Evolutionary conservation across 2,329 filamentous ascomycete genomes (phyloP).

Genomic region (Dothiorella sarmentorum): DNA sequence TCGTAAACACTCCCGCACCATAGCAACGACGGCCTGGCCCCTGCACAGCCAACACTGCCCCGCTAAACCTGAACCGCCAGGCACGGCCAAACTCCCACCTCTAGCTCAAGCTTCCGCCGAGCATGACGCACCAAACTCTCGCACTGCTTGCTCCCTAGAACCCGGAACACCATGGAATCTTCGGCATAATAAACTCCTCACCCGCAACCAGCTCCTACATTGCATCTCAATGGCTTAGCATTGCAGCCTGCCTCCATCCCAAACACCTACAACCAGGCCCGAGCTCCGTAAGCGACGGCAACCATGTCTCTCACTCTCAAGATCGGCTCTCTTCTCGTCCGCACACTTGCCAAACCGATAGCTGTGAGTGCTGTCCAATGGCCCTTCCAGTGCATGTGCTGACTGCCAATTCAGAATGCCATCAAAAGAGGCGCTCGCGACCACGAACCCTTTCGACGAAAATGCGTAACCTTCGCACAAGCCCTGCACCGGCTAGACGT

Average conservation of each 20-base stretch:
- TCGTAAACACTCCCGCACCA: conserved; percentile 4
- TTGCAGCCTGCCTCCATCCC: background rate
- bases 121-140: conserved; percentile 8
- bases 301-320: conserved; percentile 64
- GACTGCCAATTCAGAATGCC: conserved; percentile 49
- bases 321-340: conserved; percentile 61
- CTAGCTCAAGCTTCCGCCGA: background rate
- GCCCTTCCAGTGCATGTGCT: background rate
- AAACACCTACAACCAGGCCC: background rate
- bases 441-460: conserved; percentile 61
- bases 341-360: conserved; percentile 66
- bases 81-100: conserved; percentile 11
- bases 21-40: background rate
- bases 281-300: background rate
- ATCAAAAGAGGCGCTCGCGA: conserved; percentile 67
- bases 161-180: background rate
- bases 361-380: conserved; percentile 48
- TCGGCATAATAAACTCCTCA: background rate
- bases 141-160: background rate
- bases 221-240: background rate
- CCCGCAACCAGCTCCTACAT: background rate
- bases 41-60: background rate
- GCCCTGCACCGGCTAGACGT: conserved; percentile 64
- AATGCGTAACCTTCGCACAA: conserved; percentile 63
- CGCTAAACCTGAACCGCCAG: conserved; percentile 11